These are phyloP conservation scores for Mucor ambiguus DNA, from an alignment of 371 early-diverging fungal genomes.

Conservation along the genomic window DNA sequence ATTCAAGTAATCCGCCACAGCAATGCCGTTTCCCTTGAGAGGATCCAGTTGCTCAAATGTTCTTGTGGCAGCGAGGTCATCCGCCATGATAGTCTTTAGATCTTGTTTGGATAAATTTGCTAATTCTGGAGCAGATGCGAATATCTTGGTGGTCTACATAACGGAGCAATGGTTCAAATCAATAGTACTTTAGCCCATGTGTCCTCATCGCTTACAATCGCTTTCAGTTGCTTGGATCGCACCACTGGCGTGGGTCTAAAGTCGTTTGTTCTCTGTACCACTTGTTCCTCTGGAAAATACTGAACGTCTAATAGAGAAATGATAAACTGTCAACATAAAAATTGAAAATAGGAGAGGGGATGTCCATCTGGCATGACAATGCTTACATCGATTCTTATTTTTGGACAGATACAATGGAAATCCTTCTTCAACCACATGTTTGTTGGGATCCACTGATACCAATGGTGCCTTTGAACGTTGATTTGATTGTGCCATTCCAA, in stretches of 20 bases:
- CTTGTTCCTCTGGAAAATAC: conserved; percentile 5
- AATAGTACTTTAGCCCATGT: not conserved
- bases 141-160: not conserved
- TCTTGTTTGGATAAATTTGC: not conserved
- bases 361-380: not conserved
- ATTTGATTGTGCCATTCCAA: not conserved
- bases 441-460: conserved; percentile 10
- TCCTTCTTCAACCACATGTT: conserved; percentile 6
- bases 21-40: conserved; percentile 17
- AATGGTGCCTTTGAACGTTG: not conserved
- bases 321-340: not conserved
- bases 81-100: not conserved
- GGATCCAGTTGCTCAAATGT: conserved; percentile 15
- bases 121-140: not conserved
- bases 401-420: conserved; percentile 6
- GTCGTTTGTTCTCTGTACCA: conserved; percentile 18
- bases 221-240: not conserved
- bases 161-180: not conserved
- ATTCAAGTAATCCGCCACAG: not conserved
- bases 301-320: conserved; percentile 6
- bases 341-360: not conserved
- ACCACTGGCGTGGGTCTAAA: conserved; percentile 10
- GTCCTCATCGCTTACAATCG: not conserved
- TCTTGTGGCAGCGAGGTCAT: not conserved
- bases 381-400: not conserved